Conservation (phyloP, 2,329 filamentous ascomycete species). For the Fusarium clavum region DNA sequence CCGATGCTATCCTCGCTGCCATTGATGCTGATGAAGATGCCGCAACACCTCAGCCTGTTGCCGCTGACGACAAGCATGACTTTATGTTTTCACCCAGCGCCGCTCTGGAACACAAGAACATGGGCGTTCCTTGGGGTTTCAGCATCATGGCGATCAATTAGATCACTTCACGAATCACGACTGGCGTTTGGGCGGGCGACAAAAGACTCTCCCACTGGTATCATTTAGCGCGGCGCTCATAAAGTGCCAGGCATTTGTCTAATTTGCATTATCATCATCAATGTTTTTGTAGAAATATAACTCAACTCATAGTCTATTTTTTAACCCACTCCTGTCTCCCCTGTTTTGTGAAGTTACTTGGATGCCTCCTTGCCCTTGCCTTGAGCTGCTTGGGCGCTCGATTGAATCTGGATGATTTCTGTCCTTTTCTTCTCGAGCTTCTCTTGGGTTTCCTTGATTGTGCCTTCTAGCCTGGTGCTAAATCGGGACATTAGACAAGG, state of each 20-base stretch:
- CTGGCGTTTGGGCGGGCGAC: constrained; percentile 33
- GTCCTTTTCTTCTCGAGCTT: constrained; percentile 70
- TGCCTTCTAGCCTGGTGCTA: constrained; percentile 58
- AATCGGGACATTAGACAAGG: neutral
- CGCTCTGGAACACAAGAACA: constrained; percentile 43
- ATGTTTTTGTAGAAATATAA: constrained; percentile 43
- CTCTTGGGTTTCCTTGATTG: constrained; percentile 66
- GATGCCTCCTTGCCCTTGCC: constrained; percentile 48
- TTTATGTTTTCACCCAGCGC: constrained; percentile 41
- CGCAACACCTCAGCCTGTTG: constrained; percentile 40
- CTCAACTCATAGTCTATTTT: constrained; percentile 48
- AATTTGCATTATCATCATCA: constrained; percentile 41
- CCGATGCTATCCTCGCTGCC: constrained; percentile 42
- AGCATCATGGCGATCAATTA: constrained; percentile 47
- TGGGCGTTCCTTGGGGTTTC: constrained; percentile 44
- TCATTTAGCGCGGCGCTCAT: constrained; percentile 35
- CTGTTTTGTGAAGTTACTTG: constrained; percentile 27
- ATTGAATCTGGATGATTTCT: constrained; percentile 69
- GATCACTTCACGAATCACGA: constrained; percentile 38
- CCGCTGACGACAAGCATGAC: constrained; percentile 42
- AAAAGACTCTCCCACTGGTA: constrained; percentile 13
- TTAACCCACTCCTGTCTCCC: constrained; percentile 4
- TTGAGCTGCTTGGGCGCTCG: constrained; percentile 59
- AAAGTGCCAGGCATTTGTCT: constrained; percentile 35
- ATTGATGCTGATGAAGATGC: constrained; percentile 45